phyloP scores from a whole-genome alignment of 2,329 filamentous ascomycete genomes.

The Pseudocercospora pini-densiflorae region DNA sequence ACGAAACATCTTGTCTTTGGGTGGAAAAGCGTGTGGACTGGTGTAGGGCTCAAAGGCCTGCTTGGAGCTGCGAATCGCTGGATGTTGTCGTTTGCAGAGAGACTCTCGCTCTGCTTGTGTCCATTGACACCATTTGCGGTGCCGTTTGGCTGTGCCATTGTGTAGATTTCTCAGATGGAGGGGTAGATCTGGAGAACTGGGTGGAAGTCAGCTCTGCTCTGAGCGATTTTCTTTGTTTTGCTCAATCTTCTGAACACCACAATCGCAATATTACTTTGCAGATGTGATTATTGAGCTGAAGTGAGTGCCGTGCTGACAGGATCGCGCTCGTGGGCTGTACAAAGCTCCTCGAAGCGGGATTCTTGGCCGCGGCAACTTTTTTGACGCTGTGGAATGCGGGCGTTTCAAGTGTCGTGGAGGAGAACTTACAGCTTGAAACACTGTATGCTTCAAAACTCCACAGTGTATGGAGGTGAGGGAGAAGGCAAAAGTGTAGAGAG shows the following conservation, averaged over 20 bases:
- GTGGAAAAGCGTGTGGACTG: slow-evolving; percentile 93
- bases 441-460: background rate
- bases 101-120: slow-evolving; percentile 36
- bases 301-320: background rate
- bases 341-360: background rate
- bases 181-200: slow-evolving; percentile 2
- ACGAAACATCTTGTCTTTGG: slow-evolving; percentile 99
- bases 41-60: slow-evolving; percentile 85
- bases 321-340: background rate
- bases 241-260: background rate
- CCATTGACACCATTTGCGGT: slow-evolving; percentile 40
- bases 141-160: slow-evolving; percentile 46
- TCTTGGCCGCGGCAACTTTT: slow-evolving; percentile 5
- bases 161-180: slow-evolving; percentile 33
- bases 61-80: slow-evolving; percentile 92
- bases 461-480: background rate
- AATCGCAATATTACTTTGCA: background rate
- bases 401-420: background rate
- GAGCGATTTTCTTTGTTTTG: background rate
- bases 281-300: background rate
- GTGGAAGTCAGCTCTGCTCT: slow-evolving; percentile 3
- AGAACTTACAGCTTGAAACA: slow-evolving; percentile 2
- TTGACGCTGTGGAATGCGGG: slow-evolving; percentile 1
- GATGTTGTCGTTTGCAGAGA: slow-evolving; percentile 97
- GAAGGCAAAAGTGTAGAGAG: background rate